Conservation (phyloP, 139 green algal genomes). For the Microglena sp. region DNA sequence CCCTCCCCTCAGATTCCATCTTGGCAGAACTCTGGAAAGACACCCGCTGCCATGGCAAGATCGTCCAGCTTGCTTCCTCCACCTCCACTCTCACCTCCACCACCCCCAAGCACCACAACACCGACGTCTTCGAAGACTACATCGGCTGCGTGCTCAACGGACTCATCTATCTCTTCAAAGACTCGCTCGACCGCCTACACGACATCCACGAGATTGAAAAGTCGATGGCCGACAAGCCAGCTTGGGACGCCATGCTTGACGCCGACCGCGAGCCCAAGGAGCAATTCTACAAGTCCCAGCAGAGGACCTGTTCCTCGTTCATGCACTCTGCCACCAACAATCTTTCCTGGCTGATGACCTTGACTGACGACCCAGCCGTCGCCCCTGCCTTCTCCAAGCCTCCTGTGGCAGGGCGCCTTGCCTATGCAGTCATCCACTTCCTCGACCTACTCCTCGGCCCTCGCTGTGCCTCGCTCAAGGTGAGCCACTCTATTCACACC, state of each 20-base stretch:
- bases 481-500: too few species aligned
- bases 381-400: constrained; percentile 35
- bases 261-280: constrained; percentile 50
- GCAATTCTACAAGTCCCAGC: constrained; percentile 35
- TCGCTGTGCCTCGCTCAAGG: constrained; percentile 13
- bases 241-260: constrained; percentile 41
- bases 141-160: constrained; percentile 55
- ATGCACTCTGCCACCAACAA: constrained; percentile 48
- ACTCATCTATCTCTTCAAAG: constrained; percentile 78
- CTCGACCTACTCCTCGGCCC: constrained; percentile 55
- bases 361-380: constrained; percentile 21
- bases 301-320: constrained; percentile 45
- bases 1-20: constrained; percentile 38
- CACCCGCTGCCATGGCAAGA: constrained; percentile 29
- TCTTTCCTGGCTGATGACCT: constrained; percentile 54
- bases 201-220: constrained; percentile 66
- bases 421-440: constrained; percentile 51
- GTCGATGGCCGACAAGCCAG: constrained; percentile 33
- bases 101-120: background rate
- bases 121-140: constrained; percentile 41
- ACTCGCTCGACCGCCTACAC: constrained; percentile 49
- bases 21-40: constrained; percentile 69
- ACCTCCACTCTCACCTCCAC: background rate
- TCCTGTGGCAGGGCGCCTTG: constrained; percentile 34
- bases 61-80: constrained; percentile 14